These are phyloP conservation scores for Isatis lusitanica DNA, from an alignment of 441 rosid species.

Conservation along the genomic window DNA sequence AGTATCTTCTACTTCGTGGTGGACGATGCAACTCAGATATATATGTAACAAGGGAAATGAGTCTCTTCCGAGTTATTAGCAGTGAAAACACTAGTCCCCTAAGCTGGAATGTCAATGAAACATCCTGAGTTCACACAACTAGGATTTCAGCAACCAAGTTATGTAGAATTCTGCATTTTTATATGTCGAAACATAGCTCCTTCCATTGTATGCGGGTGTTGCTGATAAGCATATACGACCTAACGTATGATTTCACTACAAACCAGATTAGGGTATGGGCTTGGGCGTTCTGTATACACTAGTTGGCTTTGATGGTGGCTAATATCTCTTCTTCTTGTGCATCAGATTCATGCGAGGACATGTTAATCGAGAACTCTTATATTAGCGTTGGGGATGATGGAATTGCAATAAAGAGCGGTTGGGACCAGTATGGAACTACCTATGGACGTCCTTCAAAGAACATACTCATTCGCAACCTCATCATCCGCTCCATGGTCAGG, in stretches of 20 bases:
- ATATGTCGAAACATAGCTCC: neutral
- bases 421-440: slow-evolving; percentile 97
- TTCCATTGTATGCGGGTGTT: neutral
- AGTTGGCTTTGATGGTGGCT: neutral
- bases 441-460: slow-evolving; percentile 82
- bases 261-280: neutral
- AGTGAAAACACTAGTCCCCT: neutral
- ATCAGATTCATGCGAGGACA: slow-evolving; percentile 92
- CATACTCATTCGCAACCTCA: slow-evolving; percentile 81
- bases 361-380: slow-evolving; percentile 90
- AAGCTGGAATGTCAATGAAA: neutral
- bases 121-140: neutral
- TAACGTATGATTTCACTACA: neutral
- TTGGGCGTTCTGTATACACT: neutral
- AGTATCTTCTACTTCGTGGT: slow-evolving; percentile 3
- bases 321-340: slow-evolving; percentile 1
- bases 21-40: neutral
- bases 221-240: neutral
- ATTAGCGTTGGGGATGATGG: slow-evolving; percentile 98
- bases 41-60: neutral
- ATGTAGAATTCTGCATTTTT: neutral
- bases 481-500: slow-evolving; percentile 94
- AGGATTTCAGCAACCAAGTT: neutral
- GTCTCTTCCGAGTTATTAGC: neutral
- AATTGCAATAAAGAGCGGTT: slow-evolving; percentile 95